Conservation (phyloP, 352 stramenopile genomes). For the Plasmopara halstedii region DNA sequence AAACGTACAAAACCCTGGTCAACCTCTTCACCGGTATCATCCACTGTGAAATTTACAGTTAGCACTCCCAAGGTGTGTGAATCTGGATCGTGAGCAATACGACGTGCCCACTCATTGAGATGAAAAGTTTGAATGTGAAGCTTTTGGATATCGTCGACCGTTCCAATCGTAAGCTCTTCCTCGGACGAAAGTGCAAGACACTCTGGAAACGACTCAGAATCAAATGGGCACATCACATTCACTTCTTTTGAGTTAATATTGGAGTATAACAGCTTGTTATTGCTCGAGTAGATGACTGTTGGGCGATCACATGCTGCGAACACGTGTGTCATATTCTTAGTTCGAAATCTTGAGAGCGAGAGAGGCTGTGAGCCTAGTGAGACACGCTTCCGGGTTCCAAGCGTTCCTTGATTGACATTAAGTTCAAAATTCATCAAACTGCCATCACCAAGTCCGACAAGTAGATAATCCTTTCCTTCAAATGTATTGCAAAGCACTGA, state of each 20-base stretch:
- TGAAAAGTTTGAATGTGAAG: slow-evolving; percentile 96
- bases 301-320: slow-evolving; percentile 95
- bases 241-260: slow-evolving; percentile 92
- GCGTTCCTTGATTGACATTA: slow-evolving; percentile 27
- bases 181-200: slow-evolving; percentile 95
- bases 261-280: slow-evolving; percentile 95
- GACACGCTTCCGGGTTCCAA: slow-evolving; percentile 90
- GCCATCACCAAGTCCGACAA: slow-evolving; percentile 96
- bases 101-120: slow-evolving; percentile 89
- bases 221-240: slow-evolving; percentile 90
- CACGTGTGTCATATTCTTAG: slow-evolving; percentile 91
- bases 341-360: slow-evolving; percentile 88
- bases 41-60: slow-evolving; percentile 73
- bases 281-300: slow-evolving; percentile 96
- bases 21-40: slow-evolving; percentile 79
- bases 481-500: slow-evolving; percentile 86
- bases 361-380: slow-evolving; percentile 94
- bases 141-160: slow-evolving; percentile 98
- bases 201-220: slow-evolving; percentile 89
- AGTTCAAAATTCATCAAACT: slow-evolving; percentile 92
- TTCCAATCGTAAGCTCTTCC: slow-evolving; percentile 92
- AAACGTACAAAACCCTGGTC: slow-evolving; percentile 90
- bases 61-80: slow-evolving; percentile 79
- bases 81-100: slow-evolving; percentile 82
- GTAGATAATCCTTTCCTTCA: slow-evolving; percentile 84